Evolutionary conservation across 1,284 basidiomycete species (phyloP).

Genomic region (Thecaphora thlaspeos): DNA sequence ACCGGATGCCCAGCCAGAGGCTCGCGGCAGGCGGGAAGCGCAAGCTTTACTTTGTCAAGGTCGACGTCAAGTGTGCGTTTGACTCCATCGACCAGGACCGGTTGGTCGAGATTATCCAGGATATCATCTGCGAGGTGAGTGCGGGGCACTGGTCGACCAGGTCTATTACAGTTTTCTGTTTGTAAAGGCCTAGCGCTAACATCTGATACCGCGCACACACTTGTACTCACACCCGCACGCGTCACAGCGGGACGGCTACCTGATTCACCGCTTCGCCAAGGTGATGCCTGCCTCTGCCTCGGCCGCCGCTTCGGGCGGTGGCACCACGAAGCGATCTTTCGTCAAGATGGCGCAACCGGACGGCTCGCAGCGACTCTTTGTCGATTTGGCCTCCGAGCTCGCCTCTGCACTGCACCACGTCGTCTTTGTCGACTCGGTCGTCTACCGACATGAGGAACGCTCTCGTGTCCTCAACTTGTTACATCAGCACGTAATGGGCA

Average conservation of each 20-base stretch:
- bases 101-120: slow-evolving; percentile 73
- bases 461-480: slow-evolving; percentile 72
- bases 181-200: no score
- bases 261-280: slow-evolving; percentile 46
- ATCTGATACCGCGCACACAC: no score
- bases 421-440: slow-evolving; percentile 81
- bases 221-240: no score
- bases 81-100: slow-evolving; percentile 91
- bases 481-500: slow-evolving; percentile 83
- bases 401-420: slow-evolving; percentile 71
- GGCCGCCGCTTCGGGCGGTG: not conserved
- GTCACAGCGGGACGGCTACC: slow-evolving; percentile 28
- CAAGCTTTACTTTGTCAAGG: slow-evolving; percentile 82
- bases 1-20: not conserved
- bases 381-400: slow-evolving; percentile 60
- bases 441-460: slow-evolving; percentile 65
- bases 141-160: slow-evolving; percentile 25
- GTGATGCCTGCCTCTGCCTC: slow-evolving; percentile 1
- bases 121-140: slow-evolving; percentile 59
- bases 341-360: slow-evolving; percentile 34
- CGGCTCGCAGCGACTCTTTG: slow-evolving; percentile 74
- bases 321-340: slow-evolving; percentile 17
- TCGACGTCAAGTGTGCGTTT: slow-evolving; percentile 93
- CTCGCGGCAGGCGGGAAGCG: not conserved
- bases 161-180: slow-evolving; percentile 1